Base-by-base conservation (phyloP, 2,329 filamentous ascomycete species). In the Cladosporium sp. region DNA sequence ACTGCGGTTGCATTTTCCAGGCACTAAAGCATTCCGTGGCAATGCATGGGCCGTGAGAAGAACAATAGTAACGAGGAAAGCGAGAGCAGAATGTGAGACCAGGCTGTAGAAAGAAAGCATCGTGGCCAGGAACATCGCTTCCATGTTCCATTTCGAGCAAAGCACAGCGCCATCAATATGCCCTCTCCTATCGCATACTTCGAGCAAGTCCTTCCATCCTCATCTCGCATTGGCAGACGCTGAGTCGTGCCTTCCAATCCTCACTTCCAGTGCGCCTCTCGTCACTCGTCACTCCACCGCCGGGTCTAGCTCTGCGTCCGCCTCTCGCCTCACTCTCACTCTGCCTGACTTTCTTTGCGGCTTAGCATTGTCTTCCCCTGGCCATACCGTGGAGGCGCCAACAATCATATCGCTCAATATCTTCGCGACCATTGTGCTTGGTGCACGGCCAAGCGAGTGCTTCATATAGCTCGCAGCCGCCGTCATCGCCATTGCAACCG, bases 61-160 rank as follows among this genome's bases (percentile, higher is more conserved):
- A 55, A 55, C 52, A 55, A 55, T 55, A 55, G 20, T 20, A 55
- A 55, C 40, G 42, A 37, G 52, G 25, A 45, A 12, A 19, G 28
- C 42, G 32, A 55, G 40, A 55, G 12, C 42, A 48, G 15, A 28
- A 47, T 35, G 10, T 45, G 40, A 48, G 40, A 55, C 52, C n/a
- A 13, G 20, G 2, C 35, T 24, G 20, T 19, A 10, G 22, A 7
- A 20, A 32, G 20, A 20, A 24, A 50, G 19, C 19, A 12, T 15
- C 12, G 24, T 36, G 34, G 20, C 47, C 17, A 17, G 9, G 3
- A 15, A 49, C n/a, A 49, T 49, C 17, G 25, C 45, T 19, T 17
- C 19, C 8, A 32, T 32, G 28, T 32, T 32, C 12, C 28, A 10
- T 10, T 32, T 10, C 12, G 28, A 32, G 28, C 28, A 9, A 32